Conservation (phyloP, 2,329 filamentous ascomycete genomes). For the Hypoxylon sp. region DNA sequence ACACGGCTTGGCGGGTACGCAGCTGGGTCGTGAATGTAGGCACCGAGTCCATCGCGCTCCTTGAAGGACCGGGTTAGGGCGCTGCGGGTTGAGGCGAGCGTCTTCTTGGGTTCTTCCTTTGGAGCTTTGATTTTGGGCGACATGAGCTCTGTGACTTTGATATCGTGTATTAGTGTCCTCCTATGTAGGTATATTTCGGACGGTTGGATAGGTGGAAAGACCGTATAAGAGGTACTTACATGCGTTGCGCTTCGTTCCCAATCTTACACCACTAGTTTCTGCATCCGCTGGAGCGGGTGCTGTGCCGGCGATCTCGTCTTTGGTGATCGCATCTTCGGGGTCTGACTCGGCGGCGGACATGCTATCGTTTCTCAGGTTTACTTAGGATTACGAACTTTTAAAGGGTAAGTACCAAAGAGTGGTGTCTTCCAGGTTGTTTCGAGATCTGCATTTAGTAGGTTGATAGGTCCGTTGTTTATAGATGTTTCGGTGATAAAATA, state of each 20-base stretch:
- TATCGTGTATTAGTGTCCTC: slow-evolving; percentile 4
- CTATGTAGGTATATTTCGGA: background rate
- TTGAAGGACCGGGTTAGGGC: slow-evolving; percentile 54
- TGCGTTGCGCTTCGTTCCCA: slow-evolving; percentile 57
- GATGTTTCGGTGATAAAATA: slow-evolving; percentile 42
- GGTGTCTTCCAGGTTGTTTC: background rate
- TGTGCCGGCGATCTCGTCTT: slow-evolving; percentile 59
- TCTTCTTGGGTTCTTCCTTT: slow-evolving; percentile 45
- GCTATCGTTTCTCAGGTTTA: slow-evolving; percentile 1
- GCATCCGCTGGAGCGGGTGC: slow-evolving; percentile 51
- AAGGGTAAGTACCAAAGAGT: background rate
- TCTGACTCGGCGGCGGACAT: slow-evolving; percentile 50
- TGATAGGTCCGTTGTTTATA: slow-evolving; percentile 12
- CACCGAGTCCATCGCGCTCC: slow-evolving; percentile 72
- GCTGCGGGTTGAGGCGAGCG: slow-evolving; percentile 40
- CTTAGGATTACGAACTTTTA: background rate
- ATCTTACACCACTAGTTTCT: slow-evolving; percentile 39
- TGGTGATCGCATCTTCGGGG: slow-evolving; percentile 58
- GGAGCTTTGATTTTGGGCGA: slow-evolving; percentile 62
- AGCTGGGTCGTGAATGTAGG: slow-evolving; percentile 76
- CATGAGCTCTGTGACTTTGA: slow-evolving; percentile 68
- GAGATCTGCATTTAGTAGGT: slow-evolving; percentile 20
- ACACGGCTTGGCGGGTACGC: slow-evolving; percentile 71
- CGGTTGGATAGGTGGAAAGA: background rate
- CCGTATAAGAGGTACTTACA: slow-evolving; percentile 54